Evolutionary conservation across 257 asterid genomes (phyloP).

Genomic region (Plectranthus barbatus): DNA sequence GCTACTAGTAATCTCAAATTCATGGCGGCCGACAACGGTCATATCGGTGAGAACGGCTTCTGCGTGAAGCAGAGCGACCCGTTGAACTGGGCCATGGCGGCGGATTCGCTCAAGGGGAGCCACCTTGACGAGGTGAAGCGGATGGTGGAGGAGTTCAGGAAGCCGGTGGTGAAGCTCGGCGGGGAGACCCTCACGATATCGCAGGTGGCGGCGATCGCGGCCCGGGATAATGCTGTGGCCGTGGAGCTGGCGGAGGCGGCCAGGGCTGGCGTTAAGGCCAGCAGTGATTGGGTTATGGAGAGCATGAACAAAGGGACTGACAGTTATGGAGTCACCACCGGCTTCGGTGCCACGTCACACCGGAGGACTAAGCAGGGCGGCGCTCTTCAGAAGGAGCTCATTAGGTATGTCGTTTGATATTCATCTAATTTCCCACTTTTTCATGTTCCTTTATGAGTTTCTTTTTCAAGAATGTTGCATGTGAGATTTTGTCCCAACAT

Average conservation of each 20-base stretch:
- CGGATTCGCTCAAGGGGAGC: conserved; percentile 69
- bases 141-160: conserved; percentile 79
- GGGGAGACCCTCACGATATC: conserved; percentile 66
- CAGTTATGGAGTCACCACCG: too few relatives aligned
- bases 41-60: conserved; percentile 23
- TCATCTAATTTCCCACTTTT: background rate
- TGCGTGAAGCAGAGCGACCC: conserved; percentile 54
- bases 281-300: too few relatives aligned
- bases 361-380: conserved; percentile 85
- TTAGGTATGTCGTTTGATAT: conserved; percentile 81
- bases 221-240: conserved; percentile 39
- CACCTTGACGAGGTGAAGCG: conserved; percentile 78
- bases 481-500: too few relatives aligned
- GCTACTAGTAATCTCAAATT: too few relatives aligned
- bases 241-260: conserved; percentile 80
- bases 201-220: conserved; percentile 86
- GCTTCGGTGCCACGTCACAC: too few relatives aligned
- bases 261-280: too few relatives aligned
- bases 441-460: background rate
- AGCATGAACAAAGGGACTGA: too few relatives aligned
- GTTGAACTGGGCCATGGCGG: conserved; percentile 80
- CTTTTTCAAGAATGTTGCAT: too few relatives aligned
- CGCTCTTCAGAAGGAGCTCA: too few relatives aligned
- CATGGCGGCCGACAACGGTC: conserved; percentile 20
- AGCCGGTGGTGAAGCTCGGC: conserved; percentile 69